phyloP scores from a whole-genome alignment of 2,329 filamentous ascomycete species.

The Fusarium sarcochroum region DNA sequence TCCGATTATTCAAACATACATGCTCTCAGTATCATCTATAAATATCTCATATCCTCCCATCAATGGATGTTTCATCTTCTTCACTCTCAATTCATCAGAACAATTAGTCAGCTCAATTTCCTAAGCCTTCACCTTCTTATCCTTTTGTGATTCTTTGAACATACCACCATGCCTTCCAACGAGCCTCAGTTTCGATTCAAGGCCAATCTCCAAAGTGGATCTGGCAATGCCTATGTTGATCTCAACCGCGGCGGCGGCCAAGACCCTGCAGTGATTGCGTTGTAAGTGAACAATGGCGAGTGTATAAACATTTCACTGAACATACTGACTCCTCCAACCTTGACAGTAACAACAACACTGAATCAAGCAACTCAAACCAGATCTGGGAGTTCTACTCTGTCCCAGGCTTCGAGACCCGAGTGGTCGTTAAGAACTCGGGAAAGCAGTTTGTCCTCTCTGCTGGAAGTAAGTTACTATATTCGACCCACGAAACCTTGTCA shows the following conservation, averaged over 20 bases:
- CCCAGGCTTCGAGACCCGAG: neutral
- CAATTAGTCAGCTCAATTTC: too few relatives aligned
- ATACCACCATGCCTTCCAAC: too few relatives aligned
- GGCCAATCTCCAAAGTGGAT: neutral
- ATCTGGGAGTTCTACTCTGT: slow-evolving; percentile 1
- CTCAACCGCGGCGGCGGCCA: neutral
- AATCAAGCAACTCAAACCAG: neutral
- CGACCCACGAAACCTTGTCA: too few relatives aligned
- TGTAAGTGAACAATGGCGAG: neutral
- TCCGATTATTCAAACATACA: too few relatives aligned
- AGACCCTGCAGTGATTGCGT: neutral
- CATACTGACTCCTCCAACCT: neutral
- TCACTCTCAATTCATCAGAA: too few relatives aligned
- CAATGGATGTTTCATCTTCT: too few relatives aligned
- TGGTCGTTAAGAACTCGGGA: neutral
- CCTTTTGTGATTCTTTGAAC: too few relatives aligned
- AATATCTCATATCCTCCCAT: too few relatives aligned
- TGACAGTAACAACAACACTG: neutral
- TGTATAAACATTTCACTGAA: neutral
- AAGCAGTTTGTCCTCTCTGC: neutral
- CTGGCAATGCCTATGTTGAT: neutral
- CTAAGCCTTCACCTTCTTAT: too few relatives aligned
- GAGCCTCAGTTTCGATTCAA: neutral
- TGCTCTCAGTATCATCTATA: too few relatives aligned
- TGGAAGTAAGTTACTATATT: neutral